Evolutionary conservation across 352 stramenopile genomes (phyloP), one percentile per base, ranked within the genome.

Genomic region (Phytopythium delawarense): DNA sequence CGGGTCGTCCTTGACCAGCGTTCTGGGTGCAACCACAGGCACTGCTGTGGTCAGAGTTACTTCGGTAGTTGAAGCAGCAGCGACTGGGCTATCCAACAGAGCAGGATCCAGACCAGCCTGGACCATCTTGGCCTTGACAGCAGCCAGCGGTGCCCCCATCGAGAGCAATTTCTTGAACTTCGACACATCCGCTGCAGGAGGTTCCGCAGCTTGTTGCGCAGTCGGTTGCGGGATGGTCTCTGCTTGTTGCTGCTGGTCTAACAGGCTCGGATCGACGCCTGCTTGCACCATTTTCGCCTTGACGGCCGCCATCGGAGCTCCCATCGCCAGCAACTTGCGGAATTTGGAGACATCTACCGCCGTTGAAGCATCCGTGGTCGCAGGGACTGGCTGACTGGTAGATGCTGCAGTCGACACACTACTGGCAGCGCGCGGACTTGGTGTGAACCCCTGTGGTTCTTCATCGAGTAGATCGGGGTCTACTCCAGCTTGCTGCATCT

Each of bases 281-380:
- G 63, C 89, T 57, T 94, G 79, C 20, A 64, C 44, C 74, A 98
- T 85, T 51, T 85, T 91, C 11, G 69, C 76, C 50, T 81, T 76
- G 12, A 87, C 75, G 11, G 85, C 89, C 30, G 83, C 89, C 7
- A 85, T 69, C 2, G 84, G 88, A 3, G 88, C 78, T 2, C 84
- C 87, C 79, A 96, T 92, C 0, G 71, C 74, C 2, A 92, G 62
- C 74, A 98, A 82, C 66, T 98, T 98, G 45, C 96, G 97, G 58
- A 98, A 98, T 35, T 86, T 85, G 7, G 72, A 73, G 49, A 88
- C 51, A 46, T 87, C 76, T 16, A 67, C 53, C 7, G 21, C 21
- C 40, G 60, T 9, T 45, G 20, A 34, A 0, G 54, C 15, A 6
- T 63, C 11, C 30, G 66, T 61, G 39, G 57, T 49, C 2, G 60